These are phyloP conservation scores for Volvox carteri DNA, from an alignment of 163 green algal species.

Conservation along the genomic window DNA sequence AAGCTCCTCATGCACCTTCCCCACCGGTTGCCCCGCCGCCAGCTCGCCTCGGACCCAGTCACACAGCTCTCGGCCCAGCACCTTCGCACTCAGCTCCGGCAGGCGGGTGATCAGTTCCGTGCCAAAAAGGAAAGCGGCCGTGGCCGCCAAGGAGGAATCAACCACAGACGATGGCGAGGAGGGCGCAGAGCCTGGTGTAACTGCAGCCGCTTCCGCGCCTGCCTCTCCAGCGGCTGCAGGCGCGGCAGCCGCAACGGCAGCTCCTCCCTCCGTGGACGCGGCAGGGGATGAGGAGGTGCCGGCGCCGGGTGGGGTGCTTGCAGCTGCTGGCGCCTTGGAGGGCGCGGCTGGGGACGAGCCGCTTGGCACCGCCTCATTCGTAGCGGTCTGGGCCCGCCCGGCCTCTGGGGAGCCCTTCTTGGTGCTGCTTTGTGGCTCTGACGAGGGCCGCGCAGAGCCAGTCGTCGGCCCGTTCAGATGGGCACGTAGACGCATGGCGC, in stretches of 20 bases:
- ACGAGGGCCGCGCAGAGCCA: no score
- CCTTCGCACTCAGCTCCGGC: not conserved
- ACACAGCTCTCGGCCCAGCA: slow-evolving; percentile 32
- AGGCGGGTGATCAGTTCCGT: slow-evolving; percentile 26
- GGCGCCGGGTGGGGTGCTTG: no score
- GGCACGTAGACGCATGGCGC: not conserved
- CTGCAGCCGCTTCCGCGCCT: not conserved
- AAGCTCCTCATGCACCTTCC: slow-evolving; percentile 24
- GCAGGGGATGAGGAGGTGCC: not conserved
- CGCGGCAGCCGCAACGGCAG: not conserved
- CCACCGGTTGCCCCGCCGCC: not conserved
- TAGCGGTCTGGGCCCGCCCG: no score
- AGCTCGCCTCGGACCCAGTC: not conserved
- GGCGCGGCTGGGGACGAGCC: no score
- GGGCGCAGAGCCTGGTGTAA: not conserved
- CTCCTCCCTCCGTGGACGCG: not conserved
- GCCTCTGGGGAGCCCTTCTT: no score
- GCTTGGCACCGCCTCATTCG: no score
- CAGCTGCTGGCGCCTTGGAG: no score
- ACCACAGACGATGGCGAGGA: not conserved
- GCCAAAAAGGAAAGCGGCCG: slow-evolving; percentile 42
- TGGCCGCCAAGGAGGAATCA: not conserved
- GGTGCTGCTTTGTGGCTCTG: no score
- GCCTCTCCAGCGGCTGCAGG: not conserved
- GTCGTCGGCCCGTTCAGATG: slow-evolving; percentile 14